A percentile compares a stretch with the other conserved stretches of the same genome.
These are phyloP conservation scores for Tribonema minus DNA, from an alignment of 108 stramenopile genomes.

Conservation along the genomic window DNA sequence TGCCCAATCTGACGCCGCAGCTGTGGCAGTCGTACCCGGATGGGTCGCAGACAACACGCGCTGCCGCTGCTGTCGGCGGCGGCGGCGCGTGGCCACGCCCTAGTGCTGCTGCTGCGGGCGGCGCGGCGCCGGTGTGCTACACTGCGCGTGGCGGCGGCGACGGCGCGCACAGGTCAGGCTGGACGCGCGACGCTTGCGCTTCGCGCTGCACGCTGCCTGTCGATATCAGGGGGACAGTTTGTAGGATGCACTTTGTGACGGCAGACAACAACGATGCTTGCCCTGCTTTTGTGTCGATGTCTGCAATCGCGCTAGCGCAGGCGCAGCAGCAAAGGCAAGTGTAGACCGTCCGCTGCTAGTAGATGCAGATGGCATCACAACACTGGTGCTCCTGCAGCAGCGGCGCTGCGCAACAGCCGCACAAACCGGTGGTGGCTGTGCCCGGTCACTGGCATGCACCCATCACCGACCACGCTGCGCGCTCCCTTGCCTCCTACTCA, in stretches of 20 bases:
- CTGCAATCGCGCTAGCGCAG: too few relatives aligned
- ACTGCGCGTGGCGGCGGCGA: not conserved
- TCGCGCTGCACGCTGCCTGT: too few relatives aligned
- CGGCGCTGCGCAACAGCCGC: not conserved
- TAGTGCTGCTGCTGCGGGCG: not conserved
- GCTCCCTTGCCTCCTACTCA: not conserved
- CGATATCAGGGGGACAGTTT: too few relatives aligned
- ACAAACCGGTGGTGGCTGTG: too few relatives aligned
- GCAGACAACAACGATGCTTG: too few relatives aligned
- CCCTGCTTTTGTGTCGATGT: too few relatives aligned
- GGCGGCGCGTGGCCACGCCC: not conserved
- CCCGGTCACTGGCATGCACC: not conserved
- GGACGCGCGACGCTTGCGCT: too few relatives aligned
- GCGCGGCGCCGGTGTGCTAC: not conserved
- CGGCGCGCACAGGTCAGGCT: too few relatives aligned
- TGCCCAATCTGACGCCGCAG: not conserved
- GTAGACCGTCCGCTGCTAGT: too few relatives aligned
- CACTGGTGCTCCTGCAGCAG: not conserved
- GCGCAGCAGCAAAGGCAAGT: too few relatives aligned
- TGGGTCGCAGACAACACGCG: not conserved
- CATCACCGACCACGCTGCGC: not conserved
- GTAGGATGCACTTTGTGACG: too few relatives aligned
- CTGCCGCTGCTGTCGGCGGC: not conserved
- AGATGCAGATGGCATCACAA: too few relatives aligned
- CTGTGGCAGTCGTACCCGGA: not conserved